Evolutionary conservation across 140 eudicot genomes (phyloP).

Genomic region (Oenanthe javanica): DNA sequence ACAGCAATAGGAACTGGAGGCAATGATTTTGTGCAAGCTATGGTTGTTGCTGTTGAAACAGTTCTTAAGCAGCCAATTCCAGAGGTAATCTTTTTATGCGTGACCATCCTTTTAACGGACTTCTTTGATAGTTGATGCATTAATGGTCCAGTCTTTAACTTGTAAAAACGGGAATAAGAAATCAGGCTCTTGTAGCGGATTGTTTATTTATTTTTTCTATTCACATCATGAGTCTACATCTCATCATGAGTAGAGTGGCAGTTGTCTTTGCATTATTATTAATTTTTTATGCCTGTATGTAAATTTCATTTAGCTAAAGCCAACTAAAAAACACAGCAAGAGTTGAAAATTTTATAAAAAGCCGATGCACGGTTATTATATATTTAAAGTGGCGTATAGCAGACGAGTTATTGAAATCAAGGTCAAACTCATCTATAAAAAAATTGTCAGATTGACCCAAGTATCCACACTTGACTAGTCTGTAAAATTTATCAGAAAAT

Average conservation of each 20-base stretch:
- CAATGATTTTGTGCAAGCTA: conserved; percentile 91
- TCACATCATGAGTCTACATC: not conserved
- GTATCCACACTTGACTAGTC: not conserved
- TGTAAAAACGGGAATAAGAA: not conserved
- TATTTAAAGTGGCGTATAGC: not conserved
- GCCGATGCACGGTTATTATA: not conserved
- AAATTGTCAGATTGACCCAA: not conserved
- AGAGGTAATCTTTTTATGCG: conserved; percentile 32
- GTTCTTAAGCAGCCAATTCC: conserved; percentile 76
- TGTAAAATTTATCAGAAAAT: not conserved
- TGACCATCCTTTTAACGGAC: not conserved
- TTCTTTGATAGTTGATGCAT: not conserved
- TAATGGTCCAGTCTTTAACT: not conserved
- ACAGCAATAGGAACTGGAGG: conserved; percentile 98
- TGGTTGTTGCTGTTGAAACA: conserved; percentile 93
- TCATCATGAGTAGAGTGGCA: not conserved
- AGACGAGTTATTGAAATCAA: not conserved
- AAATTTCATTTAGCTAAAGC: not conserved
- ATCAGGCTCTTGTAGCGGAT: not conserved
- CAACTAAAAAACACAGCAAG: not conserved
- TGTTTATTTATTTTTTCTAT: not conserved
- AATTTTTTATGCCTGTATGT: not conserved
- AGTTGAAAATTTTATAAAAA: not conserved
- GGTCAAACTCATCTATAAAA: not conserved
- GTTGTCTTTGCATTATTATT: not conserved